A percentile compares a stretch with the other conserved stretches of the same genome.
Evolutionary conservation across 169 alveolate species (phyloP).

Genomic region (Eimeria tenella): DNA sequence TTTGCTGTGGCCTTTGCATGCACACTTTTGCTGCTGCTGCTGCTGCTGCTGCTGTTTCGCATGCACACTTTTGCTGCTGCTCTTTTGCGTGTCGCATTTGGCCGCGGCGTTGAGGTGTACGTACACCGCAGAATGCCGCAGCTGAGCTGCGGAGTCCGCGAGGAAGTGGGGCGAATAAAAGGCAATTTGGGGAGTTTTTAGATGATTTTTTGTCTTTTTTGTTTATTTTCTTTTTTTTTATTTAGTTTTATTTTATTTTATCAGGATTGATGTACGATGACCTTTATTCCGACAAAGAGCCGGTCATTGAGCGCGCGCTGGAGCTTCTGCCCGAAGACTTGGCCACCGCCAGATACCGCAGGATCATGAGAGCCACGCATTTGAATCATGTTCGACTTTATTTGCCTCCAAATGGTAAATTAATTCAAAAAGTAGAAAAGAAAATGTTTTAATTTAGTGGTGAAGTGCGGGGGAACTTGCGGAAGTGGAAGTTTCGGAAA

Average conservation of each 20-base stretch:
- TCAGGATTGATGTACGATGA: slow-evolving; percentile 91
- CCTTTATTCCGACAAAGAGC: slow-evolving; percentile 88
- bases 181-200: no score
- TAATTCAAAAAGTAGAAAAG: no score
- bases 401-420: slow-evolving; percentile 57
- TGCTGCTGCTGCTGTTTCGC: no score
- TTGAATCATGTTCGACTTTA: slow-evolving; percentile 83
- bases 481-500: no score
- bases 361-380: slow-evolving; percentile 89
- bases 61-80: no score
- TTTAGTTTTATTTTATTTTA: not conserved
- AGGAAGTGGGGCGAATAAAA: not conserved
- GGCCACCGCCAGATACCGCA: slow-evolving; percentile 86
- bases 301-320: slow-evolving; percentile 91
- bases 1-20: not conserved
- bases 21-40: no score
- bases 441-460: no score
- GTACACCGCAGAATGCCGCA: no score
- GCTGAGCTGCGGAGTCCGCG: no score
- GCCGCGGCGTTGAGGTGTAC: no score
- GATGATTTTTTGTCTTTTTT: not conserved
- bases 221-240: not conserved
- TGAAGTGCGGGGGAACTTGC: no score
- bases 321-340: slow-evolving; percentile 88
- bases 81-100: no score